phyloP scores from a whole-genome alignment of 345 rosid genomes.

The Laguncularia racemosa region DNA sequence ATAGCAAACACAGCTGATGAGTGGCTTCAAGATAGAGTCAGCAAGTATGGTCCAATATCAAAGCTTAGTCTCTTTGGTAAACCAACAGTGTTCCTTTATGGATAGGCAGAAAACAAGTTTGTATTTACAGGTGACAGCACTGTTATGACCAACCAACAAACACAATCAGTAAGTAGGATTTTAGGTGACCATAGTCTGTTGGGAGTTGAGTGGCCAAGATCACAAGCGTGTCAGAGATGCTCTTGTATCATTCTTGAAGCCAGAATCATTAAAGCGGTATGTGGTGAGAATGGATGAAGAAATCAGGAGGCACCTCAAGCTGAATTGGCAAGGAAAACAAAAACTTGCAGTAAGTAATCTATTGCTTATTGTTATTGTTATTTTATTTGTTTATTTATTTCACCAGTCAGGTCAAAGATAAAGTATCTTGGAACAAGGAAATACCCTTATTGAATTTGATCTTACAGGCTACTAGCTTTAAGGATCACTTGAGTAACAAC shows the following conservation, averaged over 20 bases:
- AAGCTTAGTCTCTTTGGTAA: conserved; percentile 42
- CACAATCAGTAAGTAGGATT: conserved; percentile 19
- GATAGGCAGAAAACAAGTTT: conserved; percentile 45
- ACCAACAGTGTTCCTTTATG: conserved; percentile 36
- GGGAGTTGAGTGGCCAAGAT: conserved; percentile 31
- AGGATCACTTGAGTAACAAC: too few species aligned
- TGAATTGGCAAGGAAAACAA: conserved; percentile 37
- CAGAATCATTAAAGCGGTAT: conserved; percentile 49
- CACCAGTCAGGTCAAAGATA: too few species aligned
- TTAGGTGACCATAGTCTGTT: conserved; percentile 29
- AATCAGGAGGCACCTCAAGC: conserved; percentile 35
- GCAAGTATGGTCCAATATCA: conserved; percentile 39
- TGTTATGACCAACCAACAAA: conserved; percentile 20
- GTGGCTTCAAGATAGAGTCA: conserved; percentile 26
- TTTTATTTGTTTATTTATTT: too few species aligned
- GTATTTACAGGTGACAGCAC: conserved; percentile 25
- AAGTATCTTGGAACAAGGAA: too few species aligned
- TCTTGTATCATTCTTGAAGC: conserved; percentile 33
- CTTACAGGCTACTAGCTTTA: too few species aligned
- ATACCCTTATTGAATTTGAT: too few species aligned
- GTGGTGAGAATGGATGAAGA: conserved; percentile 44
- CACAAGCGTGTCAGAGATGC: conserved; percentile 42
- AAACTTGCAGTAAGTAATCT: conserved; percentile 28
- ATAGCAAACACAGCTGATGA: conserved; percentile 35
- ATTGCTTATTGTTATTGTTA: too few species aligned